Percentiles rank a stretch among this genome's conserved stretches.
phyloP scores from a whole-genome alignment of 208 protist species.

The Angomonas desouzai region DNA sequence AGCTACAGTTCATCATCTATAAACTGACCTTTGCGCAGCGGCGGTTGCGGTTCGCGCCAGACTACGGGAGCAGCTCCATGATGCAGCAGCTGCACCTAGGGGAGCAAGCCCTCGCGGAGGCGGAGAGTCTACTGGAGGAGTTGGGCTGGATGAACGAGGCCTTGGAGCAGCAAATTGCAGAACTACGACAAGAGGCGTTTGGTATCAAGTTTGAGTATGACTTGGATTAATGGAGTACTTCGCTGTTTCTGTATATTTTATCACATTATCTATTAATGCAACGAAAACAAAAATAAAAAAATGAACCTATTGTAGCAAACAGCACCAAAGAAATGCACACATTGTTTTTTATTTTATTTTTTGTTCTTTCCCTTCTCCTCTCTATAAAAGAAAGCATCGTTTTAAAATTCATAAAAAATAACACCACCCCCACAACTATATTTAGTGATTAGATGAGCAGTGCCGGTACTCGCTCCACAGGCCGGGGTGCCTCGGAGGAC shows the following conservation, averaged over 20 bases:
- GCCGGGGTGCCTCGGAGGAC: neutral
- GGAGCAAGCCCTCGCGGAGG: constrained; percentile 72
- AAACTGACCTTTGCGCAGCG: constrained; percentile 76
- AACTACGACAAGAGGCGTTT: constrained; percentile 31
- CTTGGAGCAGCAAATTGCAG: constrained; percentile 48
- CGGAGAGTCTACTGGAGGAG: constrained; percentile 53
- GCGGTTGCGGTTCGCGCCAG: constrained; percentile 59
- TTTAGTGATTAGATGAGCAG: no score
- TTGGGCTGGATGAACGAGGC: constrained; percentile 74
- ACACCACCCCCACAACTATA: no score
- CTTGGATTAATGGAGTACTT: constrained; percentile 75
- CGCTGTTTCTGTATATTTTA: no score
- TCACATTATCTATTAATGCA: no score
- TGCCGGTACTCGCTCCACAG: neutral
- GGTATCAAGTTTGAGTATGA: constrained; percentile 81
- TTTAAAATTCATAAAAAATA: no score
- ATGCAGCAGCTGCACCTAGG: constrained; percentile 85
- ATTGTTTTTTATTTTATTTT: no score
- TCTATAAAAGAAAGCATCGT: no score
- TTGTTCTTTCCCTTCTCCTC: no score
- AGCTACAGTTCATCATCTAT: constrained; percentile 69
- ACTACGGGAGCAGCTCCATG: constrained; percentile 81
- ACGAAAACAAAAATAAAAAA: constrained; percentile 1
- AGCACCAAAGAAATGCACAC: no score
- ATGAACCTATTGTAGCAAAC: neutral